phyloP scores from a whole-genome alignment of 2,329 filamentous ascomycete species.

The Curvularia sp. region DNA sequence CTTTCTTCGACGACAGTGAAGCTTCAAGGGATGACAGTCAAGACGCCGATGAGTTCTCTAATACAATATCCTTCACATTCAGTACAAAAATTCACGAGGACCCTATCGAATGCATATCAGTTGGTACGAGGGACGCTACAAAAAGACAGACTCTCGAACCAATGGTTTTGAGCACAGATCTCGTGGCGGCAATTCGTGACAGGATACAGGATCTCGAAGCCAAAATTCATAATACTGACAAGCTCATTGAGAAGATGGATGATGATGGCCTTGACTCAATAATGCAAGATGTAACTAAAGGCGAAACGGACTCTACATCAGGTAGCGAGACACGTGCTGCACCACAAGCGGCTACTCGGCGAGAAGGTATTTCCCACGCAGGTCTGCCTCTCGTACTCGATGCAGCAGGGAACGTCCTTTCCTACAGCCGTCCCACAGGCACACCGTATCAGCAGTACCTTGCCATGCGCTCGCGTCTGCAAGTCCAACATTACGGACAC shows the following conservation, averaged over 20 bases:
- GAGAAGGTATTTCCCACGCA: slow-evolving; percentile 3
- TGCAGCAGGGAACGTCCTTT: neutral
- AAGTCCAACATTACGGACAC: slow-evolving; percentile 11
- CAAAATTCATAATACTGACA: neutral
- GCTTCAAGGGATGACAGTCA: neutral
- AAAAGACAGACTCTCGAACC: neutral
- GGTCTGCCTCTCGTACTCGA: neutral
- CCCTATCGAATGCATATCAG: neutral
- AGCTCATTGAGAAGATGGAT: neutral
- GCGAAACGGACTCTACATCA: neutral
- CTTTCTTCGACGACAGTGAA: neutral
- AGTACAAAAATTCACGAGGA: neutral
- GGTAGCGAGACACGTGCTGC: neutral
- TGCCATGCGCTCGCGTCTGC: slow-evolving; percentile 4
- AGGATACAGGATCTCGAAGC: neutral
- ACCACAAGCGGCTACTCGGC: neutral
- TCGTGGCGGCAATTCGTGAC: neutral
- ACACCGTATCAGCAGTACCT: slow-evolving; percentile 9
- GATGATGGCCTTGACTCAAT: neutral
- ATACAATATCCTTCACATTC: neutral
- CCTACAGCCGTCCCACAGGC: neutral
- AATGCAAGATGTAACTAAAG: neutral
- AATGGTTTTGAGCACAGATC: too few relatives aligned
- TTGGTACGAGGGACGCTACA: neutral
- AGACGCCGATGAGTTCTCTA: neutral